Evolutionary conservation across 169 alveolate species (phyloP).

Genomic region (Perkinsus marinus): DNA sequence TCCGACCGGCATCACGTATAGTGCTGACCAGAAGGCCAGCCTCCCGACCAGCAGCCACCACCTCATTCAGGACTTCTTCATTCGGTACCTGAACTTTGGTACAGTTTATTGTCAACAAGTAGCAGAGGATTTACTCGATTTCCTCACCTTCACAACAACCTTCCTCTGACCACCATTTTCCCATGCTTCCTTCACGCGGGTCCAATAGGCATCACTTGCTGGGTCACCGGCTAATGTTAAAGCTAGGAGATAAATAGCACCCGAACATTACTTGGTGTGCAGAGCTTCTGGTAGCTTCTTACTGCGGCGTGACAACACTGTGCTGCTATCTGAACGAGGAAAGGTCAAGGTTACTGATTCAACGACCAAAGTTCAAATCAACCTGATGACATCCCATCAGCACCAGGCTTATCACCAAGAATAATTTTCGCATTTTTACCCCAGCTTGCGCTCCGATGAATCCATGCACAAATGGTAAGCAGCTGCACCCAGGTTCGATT

Average conservation of each 20-base stretch:
- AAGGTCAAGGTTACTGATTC: background rate
- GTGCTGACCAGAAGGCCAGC: constrained; percentile 8
- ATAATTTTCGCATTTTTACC: too few species aligned
- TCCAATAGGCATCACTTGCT: background rate
- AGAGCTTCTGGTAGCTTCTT: background rate
- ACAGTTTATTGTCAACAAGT: too few species aligned
- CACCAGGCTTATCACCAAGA: too few species aligned
- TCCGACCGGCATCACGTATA: constrained; percentile 65
- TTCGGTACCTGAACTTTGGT: constrained; percentile 35
- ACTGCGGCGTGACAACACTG: background rate
- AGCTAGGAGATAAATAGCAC: background rate
- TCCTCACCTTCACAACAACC: constrained; percentile 44
- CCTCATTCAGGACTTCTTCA: constrained; percentile 36
- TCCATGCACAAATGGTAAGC: too few species aligned
- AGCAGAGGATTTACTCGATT: too few species aligned
- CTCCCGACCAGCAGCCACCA: constrained; percentile 28
- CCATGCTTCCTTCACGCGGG: constrained; percentile 19
- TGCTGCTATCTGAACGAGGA: background rate
- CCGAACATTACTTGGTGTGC: background rate
- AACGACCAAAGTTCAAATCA: background rate
- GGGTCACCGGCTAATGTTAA: background rate
- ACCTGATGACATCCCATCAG: background rate
- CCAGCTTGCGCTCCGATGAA: too few species aligned
- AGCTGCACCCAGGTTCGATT: too few species aligned
- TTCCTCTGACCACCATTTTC: constrained; percentile 48